Conservation (phyloP, 2,329 filamentous ascomycete species). For the Sarocladiaceae sp. region DNA sequence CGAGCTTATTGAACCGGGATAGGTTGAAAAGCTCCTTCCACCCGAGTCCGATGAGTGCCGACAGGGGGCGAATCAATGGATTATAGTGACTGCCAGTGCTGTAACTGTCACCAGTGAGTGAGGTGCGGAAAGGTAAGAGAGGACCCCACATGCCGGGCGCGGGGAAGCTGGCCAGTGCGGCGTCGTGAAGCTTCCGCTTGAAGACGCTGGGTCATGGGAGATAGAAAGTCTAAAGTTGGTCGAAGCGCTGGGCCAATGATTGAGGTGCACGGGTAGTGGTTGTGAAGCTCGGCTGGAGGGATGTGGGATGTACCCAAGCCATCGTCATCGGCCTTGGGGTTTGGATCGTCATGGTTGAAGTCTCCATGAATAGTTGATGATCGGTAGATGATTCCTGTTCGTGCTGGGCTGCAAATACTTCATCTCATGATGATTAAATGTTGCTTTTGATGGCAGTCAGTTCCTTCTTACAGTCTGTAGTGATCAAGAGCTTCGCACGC, state of each 20-base stretch:
- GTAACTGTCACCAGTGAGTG: too few species aligned
- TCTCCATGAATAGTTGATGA: too few species aligned
- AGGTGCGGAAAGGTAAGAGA: neutral
- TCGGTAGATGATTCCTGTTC: neutral
- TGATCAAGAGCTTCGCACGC: neutral
- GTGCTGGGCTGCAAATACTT: neutral
- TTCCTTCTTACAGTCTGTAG: too few species aligned
- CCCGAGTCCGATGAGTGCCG: constrained; percentile 26
- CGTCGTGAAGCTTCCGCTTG: too few species aligned
- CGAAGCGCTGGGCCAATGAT: neutral
- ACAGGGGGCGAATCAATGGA: constrained; percentile 11
- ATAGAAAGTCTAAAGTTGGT: too few species aligned
- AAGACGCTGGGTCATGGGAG: too few species aligned
- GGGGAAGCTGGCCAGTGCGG: neutral
- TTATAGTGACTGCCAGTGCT: too few species aligned
- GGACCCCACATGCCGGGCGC: neutral
- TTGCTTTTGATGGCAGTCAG: too few species aligned
- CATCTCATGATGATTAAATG: too few species aligned
- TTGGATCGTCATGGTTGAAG: too few species aligned
- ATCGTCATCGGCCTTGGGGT: neutral
- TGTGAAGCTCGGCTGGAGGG: neutral
- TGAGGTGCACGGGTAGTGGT: neutral
- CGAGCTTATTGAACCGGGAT: too few species aligned
- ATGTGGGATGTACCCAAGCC: neutral
- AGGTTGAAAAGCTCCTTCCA: constrained; percentile 4